Evolutionary conservation across 495 filamentous ascomycete species (phyloP).

Genomic region (Aspergillus funiculosus): DNA sequence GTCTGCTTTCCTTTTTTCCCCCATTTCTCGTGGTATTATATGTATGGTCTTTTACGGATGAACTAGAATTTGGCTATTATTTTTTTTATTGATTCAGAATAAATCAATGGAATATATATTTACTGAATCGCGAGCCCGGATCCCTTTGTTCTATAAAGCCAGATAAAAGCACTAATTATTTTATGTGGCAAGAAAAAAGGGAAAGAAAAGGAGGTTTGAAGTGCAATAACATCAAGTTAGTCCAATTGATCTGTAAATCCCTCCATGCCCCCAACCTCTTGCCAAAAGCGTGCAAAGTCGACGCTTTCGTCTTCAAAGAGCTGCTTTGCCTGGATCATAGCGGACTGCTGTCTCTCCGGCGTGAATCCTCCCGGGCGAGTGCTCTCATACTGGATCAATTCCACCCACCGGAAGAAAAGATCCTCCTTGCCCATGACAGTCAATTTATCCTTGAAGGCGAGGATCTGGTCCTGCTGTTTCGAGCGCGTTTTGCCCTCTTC

Average conservation of each 20-base stretch:
- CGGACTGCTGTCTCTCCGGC: slow-evolving; percentile 56
- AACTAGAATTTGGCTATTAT: not conserved
- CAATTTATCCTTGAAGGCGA: slow-evolving; percentile 66
- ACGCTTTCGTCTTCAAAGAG: slow-evolving; percentile 66
- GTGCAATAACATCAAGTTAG: not conserved
- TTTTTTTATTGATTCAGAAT: too few species aligned
- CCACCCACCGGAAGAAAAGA: slow-evolving; percentile 80
- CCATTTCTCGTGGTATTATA: not conserved
- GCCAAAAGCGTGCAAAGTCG: slow-evolving; percentile 72
- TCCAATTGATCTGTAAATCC: slow-evolving; percentile 30
- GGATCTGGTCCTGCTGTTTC: slow-evolving; percentile 52
- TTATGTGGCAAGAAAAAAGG: not conserved
- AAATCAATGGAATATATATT: not conserved
- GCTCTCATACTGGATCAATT: slow-evolving; percentile 78
- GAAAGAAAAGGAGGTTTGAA: not conserved
- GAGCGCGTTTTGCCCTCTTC: slow-evolving; percentile 45
- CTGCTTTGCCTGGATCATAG: slow-evolving; percentile 58
- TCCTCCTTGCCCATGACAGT: slow-evolving; percentile 70
- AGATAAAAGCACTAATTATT: too few species aligned
- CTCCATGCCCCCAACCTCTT: slow-evolving; percentile 62
- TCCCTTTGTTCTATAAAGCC: too few species aligned
- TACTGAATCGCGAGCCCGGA: too few species aligned
- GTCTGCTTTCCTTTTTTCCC: not conserved
- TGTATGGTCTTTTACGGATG: not conserved
- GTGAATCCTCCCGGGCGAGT: slow-evolving; percentile 67